These are phyloP conservation scores for Heliocybe sulcata DNA, from an alignment of 1,284 basidiomycete genomes.

Conservation along the genomic window DNA sequence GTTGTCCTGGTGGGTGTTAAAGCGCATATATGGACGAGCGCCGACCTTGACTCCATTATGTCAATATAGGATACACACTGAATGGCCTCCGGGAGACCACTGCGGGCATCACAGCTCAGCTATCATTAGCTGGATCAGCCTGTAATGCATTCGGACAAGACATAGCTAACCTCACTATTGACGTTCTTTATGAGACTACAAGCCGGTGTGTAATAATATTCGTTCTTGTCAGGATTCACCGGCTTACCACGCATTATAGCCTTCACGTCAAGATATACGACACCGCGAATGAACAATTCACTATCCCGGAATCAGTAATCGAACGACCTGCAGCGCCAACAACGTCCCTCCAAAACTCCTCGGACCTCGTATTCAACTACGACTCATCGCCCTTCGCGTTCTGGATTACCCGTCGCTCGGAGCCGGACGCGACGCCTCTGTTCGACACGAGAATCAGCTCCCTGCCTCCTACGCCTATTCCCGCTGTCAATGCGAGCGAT, in stretches of 20 bases:
- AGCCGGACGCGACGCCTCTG: conserved; percentile 48
- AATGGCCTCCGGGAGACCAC: conserved; percentile 33
- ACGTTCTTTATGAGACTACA: conserved; percentile 58
- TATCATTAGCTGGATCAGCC: conserved; percentile 48
- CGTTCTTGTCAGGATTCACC: neutral
- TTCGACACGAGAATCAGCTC: conserved; percentile 68
- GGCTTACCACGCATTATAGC: conserved; percentile 8
- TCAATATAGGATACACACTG: conserved; percentile 50
- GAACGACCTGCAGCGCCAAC: conserved; percentile 30
- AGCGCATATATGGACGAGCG: neutral
- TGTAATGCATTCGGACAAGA: conserved; percentile 75
- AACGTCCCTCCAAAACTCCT: conserved; percentile 27
- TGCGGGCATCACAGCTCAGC: conserved; percentile 46
- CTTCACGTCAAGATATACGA: conserved; percentile 77
- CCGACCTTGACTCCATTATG: conserved; percentile 1
- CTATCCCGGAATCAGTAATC: conserved; percentile 54
- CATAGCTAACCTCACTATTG: conserved; percentile 51
- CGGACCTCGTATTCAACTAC: conserved; percentile 66
- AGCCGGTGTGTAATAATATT: conserved; percentile 31
- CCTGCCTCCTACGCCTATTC: conserved; percentile 46
- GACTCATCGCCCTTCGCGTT: conserved; percentile 63
- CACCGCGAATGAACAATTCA: conserved; percentile 57
- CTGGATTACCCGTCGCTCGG: conserved; percentile 66
- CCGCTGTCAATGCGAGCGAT: conserved; percentile 37
- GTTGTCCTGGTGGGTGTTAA: conserved; percentile 23